These are phyloP conservation scores for Mucor saturninus DNA, from an alignment of 371 early-diverging fungal genomes.

Conservation along the genomic window DNA sequence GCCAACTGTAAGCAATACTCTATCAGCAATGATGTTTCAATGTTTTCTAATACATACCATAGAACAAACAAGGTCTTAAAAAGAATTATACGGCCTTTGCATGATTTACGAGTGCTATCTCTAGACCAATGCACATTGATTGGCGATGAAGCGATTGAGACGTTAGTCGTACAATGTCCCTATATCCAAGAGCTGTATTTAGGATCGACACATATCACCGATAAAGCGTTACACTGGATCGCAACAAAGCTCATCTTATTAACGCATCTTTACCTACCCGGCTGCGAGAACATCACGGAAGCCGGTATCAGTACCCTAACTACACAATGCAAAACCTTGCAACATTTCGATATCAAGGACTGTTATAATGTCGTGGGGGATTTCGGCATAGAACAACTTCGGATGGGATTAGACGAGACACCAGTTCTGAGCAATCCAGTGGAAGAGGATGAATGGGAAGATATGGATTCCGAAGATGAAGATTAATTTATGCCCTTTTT, in stretches of 20 bases:
- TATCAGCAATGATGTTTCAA: neutral
- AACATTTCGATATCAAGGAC: slow-evolving; percentile 18
- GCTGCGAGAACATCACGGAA: slow-evolving; percentile 24
- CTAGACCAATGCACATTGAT: slow-evolving; percentile 22
- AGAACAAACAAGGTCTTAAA: slow-evolving; percentile 23
- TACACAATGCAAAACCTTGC: slow-evolving; percentile 13
- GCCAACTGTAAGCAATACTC: neutral
- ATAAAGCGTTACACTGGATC: slow-evolving; percentile 11
- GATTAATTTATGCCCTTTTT: neutral
- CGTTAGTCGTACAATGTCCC: slow-evolving; percentile 9
- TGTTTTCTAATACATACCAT: neutral
- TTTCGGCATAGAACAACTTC: neutral
- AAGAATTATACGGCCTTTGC: slow-evolving; percentile 10
- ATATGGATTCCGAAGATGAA: slow-evolving; percentile 11
- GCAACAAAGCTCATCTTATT: slow-evolving; percentile 11
- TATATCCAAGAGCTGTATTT: slow-evolving; percentile 22
- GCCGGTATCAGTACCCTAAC: slow-evolving; percentile 14
- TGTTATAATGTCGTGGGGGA: slow-evolving; percentile 27
- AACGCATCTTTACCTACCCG: slow-evolving; percentile 10
- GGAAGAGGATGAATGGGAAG: slow-evolving; percentile 16
- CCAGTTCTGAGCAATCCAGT: neutral
- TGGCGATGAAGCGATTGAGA: slow-evolving; percentile 17
- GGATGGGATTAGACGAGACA: neutral
- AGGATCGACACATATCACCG: slow-evolving; percentile 23
- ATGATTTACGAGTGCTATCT: slow-evolving; percentile 20